phyloP scores from a whole-genome alignment of 306 rosid genomes.

The Pachyrhizus erosus region DNA sequence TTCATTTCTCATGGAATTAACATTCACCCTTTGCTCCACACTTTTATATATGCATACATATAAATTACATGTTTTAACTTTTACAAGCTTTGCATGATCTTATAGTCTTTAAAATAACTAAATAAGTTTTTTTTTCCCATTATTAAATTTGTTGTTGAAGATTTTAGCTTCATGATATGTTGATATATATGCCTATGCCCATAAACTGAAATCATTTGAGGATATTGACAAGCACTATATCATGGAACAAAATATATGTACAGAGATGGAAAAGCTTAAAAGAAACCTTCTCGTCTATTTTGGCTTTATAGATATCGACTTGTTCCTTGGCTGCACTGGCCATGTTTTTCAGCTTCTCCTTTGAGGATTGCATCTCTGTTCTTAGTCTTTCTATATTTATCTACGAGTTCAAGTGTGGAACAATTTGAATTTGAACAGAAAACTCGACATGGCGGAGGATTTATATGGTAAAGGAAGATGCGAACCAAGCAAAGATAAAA shows the following conservation, averaged over 20 bases:
- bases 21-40: too few relatives aligned
- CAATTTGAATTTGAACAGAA: neutral
- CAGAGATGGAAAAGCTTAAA: neutral
- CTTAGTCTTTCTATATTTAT: neutral
- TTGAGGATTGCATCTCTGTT: slow-evolving; percentile 56
- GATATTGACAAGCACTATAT: neutral
- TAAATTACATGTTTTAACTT: too few relatives aligned
- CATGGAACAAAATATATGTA: neutral
- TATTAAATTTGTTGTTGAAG: too few relatives aligned
- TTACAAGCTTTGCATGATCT: too few relatives aligned
- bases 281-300: slow-evolving; percentile 61
- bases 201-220: too few relatives aligned
- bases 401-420: neutral
- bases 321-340: slow-evolving; percentile 68
- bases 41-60: too few relatives aligned
- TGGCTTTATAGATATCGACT: slow-evolving; percentile 55
- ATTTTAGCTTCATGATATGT: too few relatives aligned
- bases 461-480: slow-evolving; percentile 4
- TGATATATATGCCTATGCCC: too few relatives aligned
- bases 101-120: too few relatives aligned
- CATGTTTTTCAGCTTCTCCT: slow-evolving; percentile 64
- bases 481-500: neutral
- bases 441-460: neutral
- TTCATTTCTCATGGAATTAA: neutral
- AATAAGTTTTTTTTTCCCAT: too few relatives aligned